Percentiles rank a stretch among this genome's conserved stretches.
phyloP scores from a whole-genome alignment of 805 yeast genomes.

The Ogataea salicorniae region DNA sequence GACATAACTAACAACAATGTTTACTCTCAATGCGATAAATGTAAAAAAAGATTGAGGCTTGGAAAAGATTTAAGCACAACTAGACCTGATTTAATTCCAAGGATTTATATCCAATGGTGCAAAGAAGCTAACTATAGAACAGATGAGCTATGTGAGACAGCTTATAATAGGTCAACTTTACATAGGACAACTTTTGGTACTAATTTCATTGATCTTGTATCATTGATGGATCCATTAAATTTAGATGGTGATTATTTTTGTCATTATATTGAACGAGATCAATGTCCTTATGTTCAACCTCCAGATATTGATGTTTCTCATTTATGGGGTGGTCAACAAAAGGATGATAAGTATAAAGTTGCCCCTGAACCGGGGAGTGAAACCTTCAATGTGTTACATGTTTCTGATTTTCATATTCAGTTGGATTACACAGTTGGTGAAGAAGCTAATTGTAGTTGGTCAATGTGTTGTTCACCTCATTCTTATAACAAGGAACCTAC shows the following conservation, averaged over 20 bases:
- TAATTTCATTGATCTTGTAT: constrained; percentile 47
- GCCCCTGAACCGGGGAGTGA: constrained; percentile 35
- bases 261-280: constrained; percentile 38
- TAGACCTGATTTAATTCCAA: constrained; percentile 38
- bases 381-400: constrained; percentile 56
- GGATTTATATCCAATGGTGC: constrained; percentile 41
- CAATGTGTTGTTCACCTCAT: constrained; percentile 59
- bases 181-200: constrained; percentile 34
- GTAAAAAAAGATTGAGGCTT: constrained; percentile 31
- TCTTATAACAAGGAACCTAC: constrained; percentile 34
- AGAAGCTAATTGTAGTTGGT: constrained; percentile 52
- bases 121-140: constrained; percentile 26
- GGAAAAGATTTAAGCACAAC: constrained; percentile 35
- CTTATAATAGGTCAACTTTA: constrained; percentile 35
- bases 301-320: constrained; percentile 42
- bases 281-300: constrained; percentile 26
- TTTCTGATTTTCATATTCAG: constrained; percentile 63
- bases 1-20: constrained; percentile 11
- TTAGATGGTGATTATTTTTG: constrained; percentile 61
- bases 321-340: constrained; percentile 37
- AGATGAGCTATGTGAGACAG: constrained; percentile 25
- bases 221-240: constrained; percentile 46
- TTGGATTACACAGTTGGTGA: constrained; percentile 48
- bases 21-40: constrained; percentile 29
- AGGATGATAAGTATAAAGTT: constrained; percentile 37